phyloP scores from a whole-genome alignment of 2,329 filamentous ascomycete genomes.

The Botryosphaeria dothidea region DNA sequence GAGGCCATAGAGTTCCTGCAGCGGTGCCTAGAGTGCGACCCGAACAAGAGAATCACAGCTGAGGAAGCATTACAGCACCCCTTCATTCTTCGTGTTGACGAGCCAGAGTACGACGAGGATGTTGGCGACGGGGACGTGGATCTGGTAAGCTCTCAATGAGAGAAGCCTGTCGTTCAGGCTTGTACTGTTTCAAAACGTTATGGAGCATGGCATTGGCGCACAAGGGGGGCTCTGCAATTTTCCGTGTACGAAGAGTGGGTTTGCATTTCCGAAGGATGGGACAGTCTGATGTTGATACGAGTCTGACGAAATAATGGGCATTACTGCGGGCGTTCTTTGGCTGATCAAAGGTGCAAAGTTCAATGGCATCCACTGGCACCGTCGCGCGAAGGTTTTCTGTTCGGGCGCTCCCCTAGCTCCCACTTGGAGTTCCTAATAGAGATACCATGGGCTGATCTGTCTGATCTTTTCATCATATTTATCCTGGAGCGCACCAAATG shows the following conservation, averaged over 20 bases:
- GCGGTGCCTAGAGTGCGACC: slow-evolving; percentile 75
- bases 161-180: background rate
- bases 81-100: slow-evolving; percentile 55
- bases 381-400: too few relatives aligned
- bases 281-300: slow-evolving; percentile 10
- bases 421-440: too few relatives aligned
- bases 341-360: background rate
- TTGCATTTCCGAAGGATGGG: background rate
- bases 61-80: slow-evolving; percentile 65
- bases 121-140: slow-evolving; percentile 10
- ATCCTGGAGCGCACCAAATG: too few relatives aligned
- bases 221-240: background rate
- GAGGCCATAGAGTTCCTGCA: slow-evolving; percentile 72
- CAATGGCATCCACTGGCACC: background rate
- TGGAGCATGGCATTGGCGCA: background rate
- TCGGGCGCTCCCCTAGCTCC: too few relatives aligned
- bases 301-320: slow-evolving; percentile 11
- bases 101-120: background rate
- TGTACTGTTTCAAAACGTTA: background rate
- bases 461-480: too few relatives aligned
- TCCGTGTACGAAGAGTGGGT: background rate
- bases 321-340: background rate
- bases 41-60: slow-evolving; percentile 57
- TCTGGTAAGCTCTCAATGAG: slow-evolving; percentile 9
- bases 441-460: too few relatives aligned